phyloP scores from a whole-genome alignment of 1,139 yeast genomes.

The Chernovozyma sophiae-reginae region DNA sequence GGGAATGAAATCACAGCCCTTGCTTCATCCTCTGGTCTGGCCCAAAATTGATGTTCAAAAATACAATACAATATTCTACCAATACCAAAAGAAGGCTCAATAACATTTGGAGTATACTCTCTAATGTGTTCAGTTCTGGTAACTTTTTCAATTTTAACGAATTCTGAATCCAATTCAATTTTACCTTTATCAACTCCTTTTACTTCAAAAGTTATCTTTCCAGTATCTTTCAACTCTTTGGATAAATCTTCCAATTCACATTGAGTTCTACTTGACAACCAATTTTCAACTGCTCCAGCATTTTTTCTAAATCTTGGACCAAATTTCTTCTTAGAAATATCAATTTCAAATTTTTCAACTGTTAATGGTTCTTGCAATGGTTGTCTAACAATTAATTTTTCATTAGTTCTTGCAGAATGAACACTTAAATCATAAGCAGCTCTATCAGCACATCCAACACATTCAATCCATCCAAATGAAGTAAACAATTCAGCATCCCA shows the following conservation, averaged over 20 bases:
- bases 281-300: conserved; percentile 86
- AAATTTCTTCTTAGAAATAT: conserved; percentile 87
- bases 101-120: conserved; percentile 95
- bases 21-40: conserved; percentile 86
- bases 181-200: conserved; percentile 53
- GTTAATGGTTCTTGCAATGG: conserved; percentile 77
- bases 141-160: conserved; percentile 72
- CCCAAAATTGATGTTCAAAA: conserved; percentile 94
- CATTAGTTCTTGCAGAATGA: conserved; percentile 92
- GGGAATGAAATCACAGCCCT: conserved; percentile 92
- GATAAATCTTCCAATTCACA: conserved; percentile 79
- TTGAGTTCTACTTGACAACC: conserved; percentile 73
- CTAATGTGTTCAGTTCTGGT: conserved; percentile 85
- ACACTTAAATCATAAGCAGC: conserved; percentile 96
- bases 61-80: conserved; percentile 94
- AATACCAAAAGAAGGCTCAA: conserved; percentile 98
- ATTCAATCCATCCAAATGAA: conserved; percentile 98
- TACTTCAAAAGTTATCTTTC: conserved; percentile 62
- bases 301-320: conserved; percentile 98
- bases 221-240: conserved; percentile 58
- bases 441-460: conserved; percentile 99
- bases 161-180: conserved; percentile 67
- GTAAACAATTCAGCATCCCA: conserved; percentile 99
- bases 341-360: conserved; percentile 80
- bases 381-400: conserved; percentile 91